A percentile compares a stretch with the other conserved stretches of the same genome.
phyloP scores from a whole-genome alignment of 2,329 filamentous ascomycete species.

The Exophiala viscosa region DNA sequence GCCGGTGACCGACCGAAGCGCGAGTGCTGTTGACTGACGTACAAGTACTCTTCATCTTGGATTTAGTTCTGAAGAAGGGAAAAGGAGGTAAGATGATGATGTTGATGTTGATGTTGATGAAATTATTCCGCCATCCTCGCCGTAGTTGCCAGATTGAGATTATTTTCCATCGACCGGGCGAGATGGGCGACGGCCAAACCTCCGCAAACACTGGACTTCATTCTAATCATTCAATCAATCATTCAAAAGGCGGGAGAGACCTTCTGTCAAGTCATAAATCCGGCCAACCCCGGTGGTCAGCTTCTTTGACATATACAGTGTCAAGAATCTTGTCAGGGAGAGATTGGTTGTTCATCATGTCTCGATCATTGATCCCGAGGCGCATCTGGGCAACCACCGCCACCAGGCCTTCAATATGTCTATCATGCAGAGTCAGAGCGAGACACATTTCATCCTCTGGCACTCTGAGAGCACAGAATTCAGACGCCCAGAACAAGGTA shows the following conservation, averaged over 20 bases:
- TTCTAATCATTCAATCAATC: conserved; percentile 4
- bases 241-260: not conserved
- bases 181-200: conserved; percentile 8
- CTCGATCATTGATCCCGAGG: conserved; percentile 11
- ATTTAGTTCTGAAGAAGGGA: conserved; percentile 31
- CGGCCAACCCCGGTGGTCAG: too few species aligned
- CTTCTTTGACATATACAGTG: too few species aligned
- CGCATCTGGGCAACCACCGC: conserved; percentile 13
- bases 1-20: conserved; percentile 17
- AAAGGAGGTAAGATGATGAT: conserved; percentile 8
- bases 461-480: conserved; percentile 6
- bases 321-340: too few species aligned
- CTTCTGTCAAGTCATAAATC: not conserved
- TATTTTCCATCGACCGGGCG: not conserved
- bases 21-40: conserved; percentile 26
- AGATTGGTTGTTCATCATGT: conserved; percentile 7
- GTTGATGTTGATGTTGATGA: conserved; percentile 2
- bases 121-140: not conserved
- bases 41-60: conserved; percentile 29
- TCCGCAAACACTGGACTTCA: conserved; percentile 24
- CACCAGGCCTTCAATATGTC: conserved; percentile 17
- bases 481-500: conserved; percentile 22
- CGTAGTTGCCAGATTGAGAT: conserved; percentile 11
- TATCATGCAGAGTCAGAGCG: conserved; percentile 14
- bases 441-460: conserved; percentile 14